Evolutionary conservation across 1,284 basidiomycete genomes (phyloP), one percentile per base, ranked within the genome.

Genomic region (Xerocomus cyaneibrunnescens): DNA sequence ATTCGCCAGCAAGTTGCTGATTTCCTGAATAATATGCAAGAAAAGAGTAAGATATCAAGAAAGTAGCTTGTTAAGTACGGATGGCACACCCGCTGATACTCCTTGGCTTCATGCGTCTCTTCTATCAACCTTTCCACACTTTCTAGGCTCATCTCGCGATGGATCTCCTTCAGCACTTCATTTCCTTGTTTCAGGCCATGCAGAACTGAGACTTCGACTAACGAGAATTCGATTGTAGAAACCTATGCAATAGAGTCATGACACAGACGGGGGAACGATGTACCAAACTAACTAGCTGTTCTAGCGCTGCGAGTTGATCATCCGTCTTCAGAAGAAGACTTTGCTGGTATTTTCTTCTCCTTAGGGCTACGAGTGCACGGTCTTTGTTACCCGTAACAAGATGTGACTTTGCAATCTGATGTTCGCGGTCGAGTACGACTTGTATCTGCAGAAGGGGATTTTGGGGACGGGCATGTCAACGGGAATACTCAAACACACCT

Each of bases 101-200:
- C 93, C 57, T 90, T 80, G 2, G 93, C 96, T 65, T 98, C 96
- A 3, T 85, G 83, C 1, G 95, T 96, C 71, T 96, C 90, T 56
- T 90, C 92, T 74, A 99, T 80, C 45, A 99, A 74, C 65, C 83
- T 88, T 76, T 98, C 96, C n/a, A 98, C 94, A 54, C 79, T 87
- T 66, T 98, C 94, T 5, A 94, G 65, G 57, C 86, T 93, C 81
- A 98, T 87, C 70, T 98, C 94, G 64, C 85, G 85, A 71, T 99
- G 94, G 34, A 99, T 90, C 73, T 96, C 84, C 66, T 90, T 93
- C 50, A 99, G 76, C 0, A 98, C 94, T 38, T 91, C 86, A 58
- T 92, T 97, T 3, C 96, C 96, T 72, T 96, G 92, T 69, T 93
- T 84, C 37, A 99, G 72, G 8, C 96, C 96, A 70, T 94, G 92